These are phyloP conservation scores for Aspergillus panamensis DNA, from an alignment of 495 filamentous ascomycete species.

Conservation along the genomic window DNA sequence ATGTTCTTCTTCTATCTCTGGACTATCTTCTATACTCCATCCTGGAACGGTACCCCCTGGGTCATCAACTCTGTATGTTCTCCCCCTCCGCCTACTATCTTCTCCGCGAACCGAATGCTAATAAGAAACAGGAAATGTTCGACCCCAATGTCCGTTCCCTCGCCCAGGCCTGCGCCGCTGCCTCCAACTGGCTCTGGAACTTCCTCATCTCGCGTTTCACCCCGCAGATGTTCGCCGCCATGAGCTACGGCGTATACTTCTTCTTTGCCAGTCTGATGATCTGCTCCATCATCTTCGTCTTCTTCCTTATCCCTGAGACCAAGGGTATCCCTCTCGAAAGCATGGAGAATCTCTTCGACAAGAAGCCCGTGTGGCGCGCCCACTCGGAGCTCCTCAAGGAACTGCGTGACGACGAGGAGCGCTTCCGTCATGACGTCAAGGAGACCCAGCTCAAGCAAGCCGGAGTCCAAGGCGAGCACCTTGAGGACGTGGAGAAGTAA, in stretches of 20 bases:
- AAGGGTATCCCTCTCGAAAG: slow-evolving; percentile 53
- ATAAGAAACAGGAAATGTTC: slow-evolving; percentile 49
- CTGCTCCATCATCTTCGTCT: slow-evolving; percentile 62
- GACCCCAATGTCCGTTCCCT: slow-evolving; percentile 61
- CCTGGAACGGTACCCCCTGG: slow-evolving; percentile 73
- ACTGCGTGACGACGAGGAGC: slow-evolving; percentile 47
- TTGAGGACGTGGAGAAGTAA: slow-evolving; percentile 16
- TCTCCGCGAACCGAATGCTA: background rate
- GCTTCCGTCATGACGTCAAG: slow-evolving; percentile 51
- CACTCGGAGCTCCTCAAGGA: slow-evolving; percentile 49
- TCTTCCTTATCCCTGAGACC: slow-evolving; percentile 65
- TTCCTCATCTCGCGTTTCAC: slow-evolving; percentile 72
- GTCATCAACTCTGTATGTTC: slow-evolving; percentile 54
- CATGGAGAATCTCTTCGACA: slow-evolving; percentile 56
- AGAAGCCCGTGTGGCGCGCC: slow-evolving; percentile 52
- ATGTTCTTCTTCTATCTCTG: slow-evolving; percentile 80
- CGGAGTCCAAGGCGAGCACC: slow-evolving; percentile 12
- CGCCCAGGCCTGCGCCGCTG: slow-evolving; percentile 64
- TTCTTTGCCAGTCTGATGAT: slow-evolving; percentile 75
- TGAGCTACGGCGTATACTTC: slow-evolving; percentile 73
- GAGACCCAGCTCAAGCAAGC: slow-evolving; percentile 31
- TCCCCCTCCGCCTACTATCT: background rate
- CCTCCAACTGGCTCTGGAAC: slow-evolving; percentile 74
- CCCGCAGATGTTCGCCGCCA: slow-evolving; percentile 68
- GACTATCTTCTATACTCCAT: slow-evolving; percentile 73